Evolutionary conservation across 768 basidiomycete genomes (phyloP).

Genomic region (Rhizopogon rudus): DNA sequence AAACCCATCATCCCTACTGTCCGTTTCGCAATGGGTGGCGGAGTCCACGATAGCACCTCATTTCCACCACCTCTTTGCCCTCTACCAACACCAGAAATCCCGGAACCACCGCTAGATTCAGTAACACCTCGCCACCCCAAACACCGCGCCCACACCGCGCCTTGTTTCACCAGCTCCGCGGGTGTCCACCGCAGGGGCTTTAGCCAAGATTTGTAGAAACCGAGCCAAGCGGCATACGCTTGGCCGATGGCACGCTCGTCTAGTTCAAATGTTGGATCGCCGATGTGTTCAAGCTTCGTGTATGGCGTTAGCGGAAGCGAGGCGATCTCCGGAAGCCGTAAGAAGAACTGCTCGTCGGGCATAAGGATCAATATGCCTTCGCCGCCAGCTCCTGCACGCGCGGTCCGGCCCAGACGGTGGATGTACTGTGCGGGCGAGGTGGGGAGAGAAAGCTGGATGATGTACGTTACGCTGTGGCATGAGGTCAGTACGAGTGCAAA

Average conservation of each 20-base stretch:
- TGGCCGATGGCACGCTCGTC: slow-evolving; percentile 38
- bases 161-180: slow-evolving; percentile 35
- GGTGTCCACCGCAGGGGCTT: slow-evolving; percentile 34
- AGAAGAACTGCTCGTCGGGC: slow-evolving; percentile 45
- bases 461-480: slow-evolving; percentile 44
- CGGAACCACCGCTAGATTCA: neutral
- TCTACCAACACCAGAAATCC: neutral
- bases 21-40: slow-evolving; percentile 34
- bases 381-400: slow-evolving; percentile 65
- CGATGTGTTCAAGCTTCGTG: slow-evolving; percentile 23
- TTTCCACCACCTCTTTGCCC: neutral
- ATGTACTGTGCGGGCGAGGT: slow-evolving; percentile 73
- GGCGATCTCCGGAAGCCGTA: slow-evolving; percentile 33
- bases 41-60: neutral
- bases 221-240: slow-evolving; percentile 52
- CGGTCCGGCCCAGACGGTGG: slow-evolving; percentile 74
- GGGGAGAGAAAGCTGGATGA: slow-evolving; percentile 63
- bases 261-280: slow-evolving; percentile 19
- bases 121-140: neutral
- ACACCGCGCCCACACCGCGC: slow-evolving; percentile 2
- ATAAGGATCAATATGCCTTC: slow-evolving; percentile 53
- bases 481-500: neutral
- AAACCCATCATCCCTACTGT: slow-evolving; percentile 47
- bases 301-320: slow-evolving; percentile 35
- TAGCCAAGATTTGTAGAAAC: slow-evolving; percentile 46